Evolutionary conservation across 345 rosid species (phyloP), one percentile per base, ranked within the genome.

Genomic region (Trapa incisa): DNA sequence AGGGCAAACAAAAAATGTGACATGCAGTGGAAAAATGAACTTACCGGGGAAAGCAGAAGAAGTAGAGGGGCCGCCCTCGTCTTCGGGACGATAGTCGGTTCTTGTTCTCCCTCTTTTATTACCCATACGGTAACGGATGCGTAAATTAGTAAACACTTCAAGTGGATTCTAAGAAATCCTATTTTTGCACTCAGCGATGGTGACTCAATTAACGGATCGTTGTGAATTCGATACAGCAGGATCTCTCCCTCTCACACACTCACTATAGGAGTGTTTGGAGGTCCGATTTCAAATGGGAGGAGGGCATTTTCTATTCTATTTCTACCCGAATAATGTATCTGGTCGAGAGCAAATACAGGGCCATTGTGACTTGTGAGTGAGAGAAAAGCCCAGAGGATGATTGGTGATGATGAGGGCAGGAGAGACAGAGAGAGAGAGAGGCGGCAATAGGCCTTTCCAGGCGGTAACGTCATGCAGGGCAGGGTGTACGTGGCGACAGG

Each of bases 21-120:
- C 38, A 33, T 35, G 4, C 16, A 29, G 13, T 32, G 63, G 37
- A 33, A 58, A 58, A 2, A 7, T 63, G 45, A 79, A 70, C 43
- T 58, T 72, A 82, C 83, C 84, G 64, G 86, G 72, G 61, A 84
- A 70, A 80, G 80, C 16, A 68, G 65, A 68, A 47, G 71, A 42
- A 43, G 61, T 41, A 69, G 80, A 77, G 35, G 60, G 67, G 52
- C 68, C 47, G 72, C 63, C 63, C 38, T 32, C 63, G 38, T 42
- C 39, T 14, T 50, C 57, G 74, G 62, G 65, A 22, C 63, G 67
- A 33, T 69, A 71, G 52, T 65, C 35, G 68, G 52, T 69, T 73
- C 76, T 65, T 77, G 73, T 78, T 74, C 83, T 79, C 75, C 78
- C 14, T 35, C 63, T 7, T 33, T 58, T 58, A 33, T 58, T 33